Percentiles rank a stretch among this genome's conserved stretches.
Conservation (phyloP, 257 asterid species). For the Rauvolfia tetraphylla region DNA sequence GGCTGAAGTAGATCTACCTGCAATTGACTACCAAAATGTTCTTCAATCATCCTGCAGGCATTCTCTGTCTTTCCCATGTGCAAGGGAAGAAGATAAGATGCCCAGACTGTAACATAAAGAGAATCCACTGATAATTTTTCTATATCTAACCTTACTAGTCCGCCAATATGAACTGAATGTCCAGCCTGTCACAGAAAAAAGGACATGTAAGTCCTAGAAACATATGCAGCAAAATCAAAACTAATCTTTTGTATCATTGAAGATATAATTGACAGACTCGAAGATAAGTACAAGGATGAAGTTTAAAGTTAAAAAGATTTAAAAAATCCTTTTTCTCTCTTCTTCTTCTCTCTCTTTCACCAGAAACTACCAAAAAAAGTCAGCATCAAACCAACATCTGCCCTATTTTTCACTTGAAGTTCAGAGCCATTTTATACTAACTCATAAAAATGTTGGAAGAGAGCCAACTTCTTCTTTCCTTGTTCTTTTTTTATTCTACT, state of each 20-base stretch:
- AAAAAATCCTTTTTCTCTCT: neutral
- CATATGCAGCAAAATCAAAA: neutral
- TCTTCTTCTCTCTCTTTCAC: neutral
- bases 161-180: constrained; percentile 75
- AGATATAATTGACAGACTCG: neutral
- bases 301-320: too few relatives aligned
- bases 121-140: constrained; percentile 71
- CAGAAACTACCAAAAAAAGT: neutral
- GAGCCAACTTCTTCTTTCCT: neutral
- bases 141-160: constrained; percentile 70
- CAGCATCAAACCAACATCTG: neutral
- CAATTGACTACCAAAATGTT: constrained; percentile 77
- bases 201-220: constrained; percentile 2
- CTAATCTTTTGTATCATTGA: neutral
- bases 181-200: constrained; percentile 53
- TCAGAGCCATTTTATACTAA: neutral
- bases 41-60: constrained; percentile 51
- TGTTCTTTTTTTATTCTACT: neutral
- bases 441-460: neutral
- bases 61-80: constrained; percentile 89
- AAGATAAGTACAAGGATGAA: neutral
- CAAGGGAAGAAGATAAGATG: constrained; percentile 72
- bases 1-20: constrained; percentile 34
- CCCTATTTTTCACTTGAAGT: neutral
- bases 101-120: constrained; percentile 78